These are phyloP conservation scores for Thalassiosira sp. DNA, from an alignment of 352 stramenopile genomes.

Conservation along the genomic window DNA sequence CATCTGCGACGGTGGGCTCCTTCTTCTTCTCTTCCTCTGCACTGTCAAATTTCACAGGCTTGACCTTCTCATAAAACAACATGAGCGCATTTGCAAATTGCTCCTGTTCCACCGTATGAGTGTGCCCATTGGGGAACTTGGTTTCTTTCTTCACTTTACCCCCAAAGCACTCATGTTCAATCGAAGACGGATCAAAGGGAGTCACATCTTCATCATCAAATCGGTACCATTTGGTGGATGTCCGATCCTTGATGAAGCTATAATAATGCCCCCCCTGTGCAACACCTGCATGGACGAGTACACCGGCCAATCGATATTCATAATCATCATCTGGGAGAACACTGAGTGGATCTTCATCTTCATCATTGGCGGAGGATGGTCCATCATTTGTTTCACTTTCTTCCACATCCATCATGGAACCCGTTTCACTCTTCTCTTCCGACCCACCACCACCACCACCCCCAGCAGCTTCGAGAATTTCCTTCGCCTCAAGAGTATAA, in stretches of 20 bases:
- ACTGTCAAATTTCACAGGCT: constrained; percentile 55
- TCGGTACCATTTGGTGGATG: constrained; percentile 94
- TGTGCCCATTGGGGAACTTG: constrained; percentile 92
- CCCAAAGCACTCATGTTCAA: constrained; percentile 98
- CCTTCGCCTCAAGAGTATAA: constrained; percentile 96
- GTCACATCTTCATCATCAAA: constrained; percentile 99
- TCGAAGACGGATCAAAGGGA: constrained; percentile 93
- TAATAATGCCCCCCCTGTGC: constrained; percentile 99
- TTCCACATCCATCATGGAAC: constrained; percentile 42
- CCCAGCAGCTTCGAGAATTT: constrained; percentile 86
- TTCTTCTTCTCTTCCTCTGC: constrained; percentile 39
- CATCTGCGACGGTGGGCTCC: constrained; percentile 41
- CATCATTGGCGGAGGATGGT: too few relatives aligned
- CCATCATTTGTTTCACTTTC: constrained; percentile 59
- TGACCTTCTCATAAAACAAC: constrained; percentile 99
- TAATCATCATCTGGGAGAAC: constrained; percentile 88
- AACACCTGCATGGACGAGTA: constrained; percentile 97
- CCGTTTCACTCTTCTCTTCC: constrained; percentile 36
- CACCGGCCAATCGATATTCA: constrained; percentile 96
- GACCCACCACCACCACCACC: constrained; percentile 10
- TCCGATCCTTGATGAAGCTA: constrained; percentile 87
- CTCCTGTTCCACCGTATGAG: constrained; percentile 96
- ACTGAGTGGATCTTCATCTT: constrained; percentile 53
- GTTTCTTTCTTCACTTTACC: constrained; percentile 90
- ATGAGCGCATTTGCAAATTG: constrained; percentile 98